A percentile compares a stretch with the other conserved stretches of the same genome.
phyloP scores from a whole-genome alignment of 495 filamentous ascomycete species.

The Annulohypoxylon moriforme region DNA sequence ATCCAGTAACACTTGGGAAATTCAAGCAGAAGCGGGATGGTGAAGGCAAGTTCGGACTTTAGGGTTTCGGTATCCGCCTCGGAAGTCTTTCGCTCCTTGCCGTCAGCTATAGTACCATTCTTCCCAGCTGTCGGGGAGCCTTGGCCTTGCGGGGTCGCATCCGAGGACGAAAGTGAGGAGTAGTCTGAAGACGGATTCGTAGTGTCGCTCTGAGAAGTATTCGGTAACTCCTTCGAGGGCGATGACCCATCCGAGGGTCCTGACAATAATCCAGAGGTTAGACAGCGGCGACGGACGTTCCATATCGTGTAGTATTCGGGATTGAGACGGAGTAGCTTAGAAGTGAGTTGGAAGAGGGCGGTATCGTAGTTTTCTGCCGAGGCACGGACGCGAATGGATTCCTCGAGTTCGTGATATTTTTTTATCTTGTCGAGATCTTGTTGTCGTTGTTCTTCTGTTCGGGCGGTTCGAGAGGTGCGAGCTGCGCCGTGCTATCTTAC shows the following conservation, averaged over 20 bases:
- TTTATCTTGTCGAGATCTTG: conserved; percentile 81
- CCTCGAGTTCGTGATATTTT: conserved; percentile 79
- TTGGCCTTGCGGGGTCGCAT: conserved; percentile 59
- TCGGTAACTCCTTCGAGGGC: conserved; percentile 68
- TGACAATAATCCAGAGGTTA: conserved; percentile 67
- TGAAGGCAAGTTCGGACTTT: conserved; percentile 76
- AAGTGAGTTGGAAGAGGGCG: conserved; percentile 78
- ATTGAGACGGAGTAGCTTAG: conserved; percentile 83
- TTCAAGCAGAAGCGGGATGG: conserved; percentile 82
- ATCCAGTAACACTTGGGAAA: conserved; percentile 99
- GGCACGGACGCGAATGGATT: conserved; percentile 68
- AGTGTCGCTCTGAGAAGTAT: conserved; percentile 63
- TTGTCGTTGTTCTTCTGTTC: conserved; percentile 72
- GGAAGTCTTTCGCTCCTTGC: not conserved
- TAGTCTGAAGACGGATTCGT: conserved; percentile 61
- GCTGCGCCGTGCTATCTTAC: conserved; percentile 78
- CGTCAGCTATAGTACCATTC: conserved; percentile 67
- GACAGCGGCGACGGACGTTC: conserved; percentile 86
- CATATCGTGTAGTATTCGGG: conserved; percentile 99
- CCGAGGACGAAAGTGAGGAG: conserved; percentile 61
- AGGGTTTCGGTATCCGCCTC: conserved; percentile 55
- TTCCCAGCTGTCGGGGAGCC: conserved; percentile 63
- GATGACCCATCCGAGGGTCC: conserved; percentile 61
- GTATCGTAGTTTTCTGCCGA: conserved; percentile 67
- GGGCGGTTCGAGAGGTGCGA: conserved; percentile 68